Evolutionary conservation across 1,284 basidiomycete genomes (phyloP).

Genomic region (Papiliotrema laurentii): DNA sequence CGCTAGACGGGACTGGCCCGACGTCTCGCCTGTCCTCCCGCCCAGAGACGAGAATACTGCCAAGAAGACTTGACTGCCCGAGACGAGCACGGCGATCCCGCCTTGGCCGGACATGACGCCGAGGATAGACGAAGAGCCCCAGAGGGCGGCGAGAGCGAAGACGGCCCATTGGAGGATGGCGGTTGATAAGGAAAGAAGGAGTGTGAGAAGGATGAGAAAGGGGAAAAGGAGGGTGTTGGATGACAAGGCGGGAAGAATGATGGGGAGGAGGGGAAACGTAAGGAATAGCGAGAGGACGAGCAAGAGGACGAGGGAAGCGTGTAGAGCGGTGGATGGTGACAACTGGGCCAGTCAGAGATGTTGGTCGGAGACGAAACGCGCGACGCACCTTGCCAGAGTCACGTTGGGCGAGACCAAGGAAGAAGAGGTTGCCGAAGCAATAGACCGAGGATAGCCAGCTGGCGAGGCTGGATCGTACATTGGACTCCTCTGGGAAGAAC

Average conservation of each 20-base stretch:
- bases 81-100: slow-evolving; percentile 46
- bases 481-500: slow-evolving; percentile 28
- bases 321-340: slow-evolving; percentile 31
- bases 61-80: slow-evolving; percentile 35
- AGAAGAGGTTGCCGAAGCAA: slow-evolving; percentile 45
- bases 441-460: slow-evolving; percentile 40
- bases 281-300: slow-evolving; percentile 24
- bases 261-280: slow-evolving; percentile 38
- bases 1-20: slow-evolving; percentile 18
- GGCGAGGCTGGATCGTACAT: slow-evolving; percentile 28
- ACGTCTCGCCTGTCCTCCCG: neutral
- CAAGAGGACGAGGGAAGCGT: slow-evolving; percentile 34
- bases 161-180: slow-evolving; percentile 45
- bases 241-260: slow-evolving; percentile 32
- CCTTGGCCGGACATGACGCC: slow-evolving; percentile 49
- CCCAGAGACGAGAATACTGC: slow-evolving; percentile 27
- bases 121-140: slow-evolving; percentile 38
- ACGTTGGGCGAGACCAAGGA: slow-evolving; percentile 44
- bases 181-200: slow-evolving; percentile 33
- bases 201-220: slow-evolving; percentile 27
- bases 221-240: slow-evolving; percentile 27
- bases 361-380: neutral
- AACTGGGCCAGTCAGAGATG: slow-evolving; percentile 13
- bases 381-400: slow-evolving; percentile 34
- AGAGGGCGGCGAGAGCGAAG: slow-evolving; percentile 38